These are phyloP conservation scores for Phaeodactylum tricornutum DNA, from an alignment of 108 stramenopile genomes.

Conservation along the genomic window DNA sequence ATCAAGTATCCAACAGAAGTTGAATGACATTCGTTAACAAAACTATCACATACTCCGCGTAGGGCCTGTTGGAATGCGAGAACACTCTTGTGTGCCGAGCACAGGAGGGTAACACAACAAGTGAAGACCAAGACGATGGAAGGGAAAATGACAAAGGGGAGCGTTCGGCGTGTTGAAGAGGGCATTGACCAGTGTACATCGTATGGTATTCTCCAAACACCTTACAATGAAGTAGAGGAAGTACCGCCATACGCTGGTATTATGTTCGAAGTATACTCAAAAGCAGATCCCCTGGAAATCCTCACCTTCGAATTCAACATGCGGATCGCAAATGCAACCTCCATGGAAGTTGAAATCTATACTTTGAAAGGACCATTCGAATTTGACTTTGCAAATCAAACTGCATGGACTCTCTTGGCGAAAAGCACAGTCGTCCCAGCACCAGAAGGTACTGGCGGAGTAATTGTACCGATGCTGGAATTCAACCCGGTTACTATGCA, in stretches of 20 bases:
- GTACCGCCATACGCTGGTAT: slow-evolving; percentile 3
- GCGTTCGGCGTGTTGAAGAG: too few relatives aligned
- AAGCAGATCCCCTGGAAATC: neutral
- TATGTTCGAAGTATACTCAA: slow-evolving; percentile 1
- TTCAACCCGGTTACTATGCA: neutral
- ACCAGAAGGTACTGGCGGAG: neutral
- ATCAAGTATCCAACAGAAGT: too few relatives aligned
- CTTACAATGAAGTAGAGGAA: slow-evolving; percentile 1
- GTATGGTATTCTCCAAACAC: too few relatives aligned
- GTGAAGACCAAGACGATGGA: too few relatives aligned
- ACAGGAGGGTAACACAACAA: too few relatives aligned
- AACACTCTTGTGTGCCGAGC: too few relatives aligned
- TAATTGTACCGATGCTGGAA: neutral
- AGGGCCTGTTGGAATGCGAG: too few relatives aligned
- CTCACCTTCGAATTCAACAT: neutral
- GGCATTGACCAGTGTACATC: too few relatives aligned
- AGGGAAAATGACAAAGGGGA: too few relatives aligned
- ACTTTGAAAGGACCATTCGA: neutral
- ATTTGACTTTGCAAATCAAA: neutral
- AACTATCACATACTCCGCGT: too few relatives aligned
- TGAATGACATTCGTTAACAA: too few relatives aligned
- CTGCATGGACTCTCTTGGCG: neutral
- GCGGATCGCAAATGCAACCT: neutral
- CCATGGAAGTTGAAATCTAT: slow-evolving; percentile 1
- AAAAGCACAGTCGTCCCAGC: neutral